These are phyloP conservation scores for Morella rubra DNA, from an alignment of 306 rosid species.

Conservation along the genomic window DNA sequence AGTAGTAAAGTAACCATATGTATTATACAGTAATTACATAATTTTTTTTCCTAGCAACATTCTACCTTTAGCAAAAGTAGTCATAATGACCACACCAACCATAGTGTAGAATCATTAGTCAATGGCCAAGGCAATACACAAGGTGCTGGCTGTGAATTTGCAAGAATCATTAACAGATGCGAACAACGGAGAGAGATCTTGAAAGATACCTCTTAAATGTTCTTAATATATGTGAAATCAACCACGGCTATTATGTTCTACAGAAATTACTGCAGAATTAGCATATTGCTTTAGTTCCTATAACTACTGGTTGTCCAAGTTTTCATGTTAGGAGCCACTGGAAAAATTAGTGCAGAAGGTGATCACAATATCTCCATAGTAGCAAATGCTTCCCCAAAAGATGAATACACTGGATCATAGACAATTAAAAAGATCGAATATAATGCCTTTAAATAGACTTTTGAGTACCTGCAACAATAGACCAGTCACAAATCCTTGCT, in stretches of 20 bases:
- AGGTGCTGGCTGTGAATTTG: background rate
- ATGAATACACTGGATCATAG: conserved; percentile 2
- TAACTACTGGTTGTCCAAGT: background rate
- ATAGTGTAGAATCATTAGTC: background rate
- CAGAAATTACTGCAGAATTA: background rate
- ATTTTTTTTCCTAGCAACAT: background rate
- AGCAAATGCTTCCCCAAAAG: background rate
- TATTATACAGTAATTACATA: background rate
- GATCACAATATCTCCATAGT: background rate
- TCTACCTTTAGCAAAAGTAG: background rate
- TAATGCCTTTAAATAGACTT: background rate
- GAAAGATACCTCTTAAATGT: background rate
- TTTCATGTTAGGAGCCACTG: background rate
- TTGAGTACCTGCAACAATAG: conserved; percentile 65
- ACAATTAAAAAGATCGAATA: conserved; percentile 4
- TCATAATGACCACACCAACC: background rate
- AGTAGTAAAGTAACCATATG: background rate
- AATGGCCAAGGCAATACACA: background rate
- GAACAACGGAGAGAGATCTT: background rate
- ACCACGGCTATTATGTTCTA: background rate
- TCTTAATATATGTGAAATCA: background rate
- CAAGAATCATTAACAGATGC: background rate
- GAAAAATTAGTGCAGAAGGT: background rate
- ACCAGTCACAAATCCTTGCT: conserved; percentile 95
- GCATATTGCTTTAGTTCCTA: background rate